Percentiles rank a stretch among this genome's conserved stretches.
Conservation (phyloP, 805 yeast species). For the Kurtzmaniella cleridarum region DNA sequence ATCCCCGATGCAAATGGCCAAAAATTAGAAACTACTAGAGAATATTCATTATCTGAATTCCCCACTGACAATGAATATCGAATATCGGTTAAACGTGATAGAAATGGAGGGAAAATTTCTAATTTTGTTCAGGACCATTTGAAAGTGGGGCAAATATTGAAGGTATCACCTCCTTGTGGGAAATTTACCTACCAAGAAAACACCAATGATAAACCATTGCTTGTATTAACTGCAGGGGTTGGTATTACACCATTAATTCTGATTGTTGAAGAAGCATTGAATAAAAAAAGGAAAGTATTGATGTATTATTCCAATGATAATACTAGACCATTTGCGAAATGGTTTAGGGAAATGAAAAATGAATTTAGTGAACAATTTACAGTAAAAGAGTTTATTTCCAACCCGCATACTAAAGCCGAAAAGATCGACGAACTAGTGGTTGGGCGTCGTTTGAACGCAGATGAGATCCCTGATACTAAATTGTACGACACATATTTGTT, state of each 20-base stretch:
- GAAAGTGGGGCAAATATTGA: constrained; percentile 42
- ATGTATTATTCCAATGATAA: constrained; percentile 29
- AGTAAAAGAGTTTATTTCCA: constrained; percentile 18
- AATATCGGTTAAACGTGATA: constrained; percentile 48
- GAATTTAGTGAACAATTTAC: constrained; percentile 11
- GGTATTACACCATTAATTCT: constrained; percentile 65
- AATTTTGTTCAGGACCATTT: constrained; percentile 43
- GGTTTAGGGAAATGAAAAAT: constrained; percentile 13
- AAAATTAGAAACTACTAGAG: constrained; percentile 44
- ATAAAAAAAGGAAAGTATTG: constrained; percentile 24
- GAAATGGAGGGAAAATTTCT: constrained; percentile 47
- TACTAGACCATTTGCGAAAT: constrained; percentile 19
- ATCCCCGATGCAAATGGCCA: constrained; percentile 23
- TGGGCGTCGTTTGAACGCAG: constrained; percentile 7
- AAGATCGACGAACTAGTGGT: constrained; percentile 7
- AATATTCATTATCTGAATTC: constrained; percentile 51
- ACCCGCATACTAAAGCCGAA: constrained; percentile 2
- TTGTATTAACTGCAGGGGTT: constrained; percentile 56
- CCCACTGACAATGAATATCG: constrained; percentile 35
- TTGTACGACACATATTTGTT: constrained; percentile 24
- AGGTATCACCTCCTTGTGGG: constrained; percentile 58
- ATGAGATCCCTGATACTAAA: constrained; percentile 11
- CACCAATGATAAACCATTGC: constrained; percentile 20
- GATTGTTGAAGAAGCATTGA: constrained; percentile 38
- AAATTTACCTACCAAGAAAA: constrained; percentile 34